These are phyloP conservation scores for Sugiyamaella boreocaroliniensis DNA, from an alignment of 805 yeast species.

Conservation along the genomic window DNA sequence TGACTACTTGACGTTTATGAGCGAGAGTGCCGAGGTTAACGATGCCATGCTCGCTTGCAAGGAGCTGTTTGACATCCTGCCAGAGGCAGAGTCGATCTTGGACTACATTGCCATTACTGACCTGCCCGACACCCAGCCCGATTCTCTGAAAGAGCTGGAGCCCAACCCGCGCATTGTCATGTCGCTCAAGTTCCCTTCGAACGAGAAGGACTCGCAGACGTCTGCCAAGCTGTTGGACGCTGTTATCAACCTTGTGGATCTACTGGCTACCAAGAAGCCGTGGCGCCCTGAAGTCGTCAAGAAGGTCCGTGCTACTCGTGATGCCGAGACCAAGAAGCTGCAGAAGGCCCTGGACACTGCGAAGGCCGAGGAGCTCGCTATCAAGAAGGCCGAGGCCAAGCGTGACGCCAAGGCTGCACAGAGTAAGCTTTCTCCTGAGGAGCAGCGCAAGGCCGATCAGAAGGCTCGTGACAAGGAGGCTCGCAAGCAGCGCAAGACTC, in stretches of 20 bases:
- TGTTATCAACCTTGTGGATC: slow-evolving; percentile 54
- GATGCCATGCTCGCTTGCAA: slow-evolving; percentile 48
- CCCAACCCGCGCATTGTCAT: slow-evolving; percentile 47
- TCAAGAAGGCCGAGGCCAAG: slow-evolving; percentile 48
- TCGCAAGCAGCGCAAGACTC: slow-evolving; percentile 45
- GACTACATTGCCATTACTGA: slow-evolving; percentile 77
- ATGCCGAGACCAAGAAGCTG: slow-evolving; percentile 61
- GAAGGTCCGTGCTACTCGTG: slow-evolving; percentile 74
- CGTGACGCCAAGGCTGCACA: slow-evolving; percentile 57
- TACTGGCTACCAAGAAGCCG: slow-evolving; percentile 40
- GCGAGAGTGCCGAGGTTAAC: slow-evolving; percentile 78
- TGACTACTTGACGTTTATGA: slow-evolving; percentile 73
- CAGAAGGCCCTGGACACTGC: slow-evolving; percentile 58
- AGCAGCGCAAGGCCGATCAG: slow-evolving; percentile 69
- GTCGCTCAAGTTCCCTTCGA: slow-evolving; percentile 46
- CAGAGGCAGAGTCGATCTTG: slow-evolving; percentile 43
- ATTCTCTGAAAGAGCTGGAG: slow-evolving; percentile 45
- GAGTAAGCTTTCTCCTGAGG: slow-evolving; percentile 64
- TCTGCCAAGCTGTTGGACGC: slow-evolving; percentile 47
- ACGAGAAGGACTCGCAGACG: slow-evolving; percentile 43
- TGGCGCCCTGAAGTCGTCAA: slow-evolving; percentile 70
- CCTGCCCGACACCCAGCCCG: slow-evolving; percentile 69
- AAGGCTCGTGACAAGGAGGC: slow-evolving; percentile 77
- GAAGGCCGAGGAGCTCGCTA: slow-evolving; percentile 62
- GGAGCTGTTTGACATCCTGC: slow-evolving; percentile 40